Evolutionary conservation across 2,329 filamentous ascomycete genomes (phyloP).

Genomic region (Fusarium neocosmosporiellum): DNA sequence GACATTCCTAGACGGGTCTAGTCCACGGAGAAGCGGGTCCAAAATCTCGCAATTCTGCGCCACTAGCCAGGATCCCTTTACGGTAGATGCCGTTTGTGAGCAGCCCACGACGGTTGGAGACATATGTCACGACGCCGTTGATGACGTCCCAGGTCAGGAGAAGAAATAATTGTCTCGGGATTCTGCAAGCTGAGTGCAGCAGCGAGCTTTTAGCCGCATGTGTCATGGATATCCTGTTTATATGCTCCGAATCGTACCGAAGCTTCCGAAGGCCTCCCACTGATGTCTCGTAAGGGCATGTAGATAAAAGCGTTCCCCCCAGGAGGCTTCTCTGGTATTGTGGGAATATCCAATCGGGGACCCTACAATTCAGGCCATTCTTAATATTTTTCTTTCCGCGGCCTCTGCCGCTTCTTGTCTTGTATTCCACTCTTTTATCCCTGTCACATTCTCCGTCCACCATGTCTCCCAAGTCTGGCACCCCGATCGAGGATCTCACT

Average conservation of each 20-base stretch:
- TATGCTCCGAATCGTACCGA: background rate
- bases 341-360: background rate
- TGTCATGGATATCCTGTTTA: slow-evolving; percentile 3
- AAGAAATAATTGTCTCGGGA: background rate
- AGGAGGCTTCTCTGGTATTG: background rate
- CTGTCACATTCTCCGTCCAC: background rate
- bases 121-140: background rate
- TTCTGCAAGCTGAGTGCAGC: background rate
- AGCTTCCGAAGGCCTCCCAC: background rate
- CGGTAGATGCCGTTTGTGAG: background rate
- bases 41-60: background rate
- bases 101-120: background rate
- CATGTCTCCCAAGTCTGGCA: background rate
- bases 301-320: background rate
- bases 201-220: background rate
- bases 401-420: background rate
- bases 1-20: slow-evolving; percentile 28
- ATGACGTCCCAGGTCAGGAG: background rate
- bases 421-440: background rate
- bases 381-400: background rate
- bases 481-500: background rate
- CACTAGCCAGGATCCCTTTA: background rate
- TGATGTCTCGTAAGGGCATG: background rate
- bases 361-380: background rate
- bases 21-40: background rate